Conservation (phyloP, 2,329 filamentous ascomycete species). For the Clarireedia monteithiana region DNA sequence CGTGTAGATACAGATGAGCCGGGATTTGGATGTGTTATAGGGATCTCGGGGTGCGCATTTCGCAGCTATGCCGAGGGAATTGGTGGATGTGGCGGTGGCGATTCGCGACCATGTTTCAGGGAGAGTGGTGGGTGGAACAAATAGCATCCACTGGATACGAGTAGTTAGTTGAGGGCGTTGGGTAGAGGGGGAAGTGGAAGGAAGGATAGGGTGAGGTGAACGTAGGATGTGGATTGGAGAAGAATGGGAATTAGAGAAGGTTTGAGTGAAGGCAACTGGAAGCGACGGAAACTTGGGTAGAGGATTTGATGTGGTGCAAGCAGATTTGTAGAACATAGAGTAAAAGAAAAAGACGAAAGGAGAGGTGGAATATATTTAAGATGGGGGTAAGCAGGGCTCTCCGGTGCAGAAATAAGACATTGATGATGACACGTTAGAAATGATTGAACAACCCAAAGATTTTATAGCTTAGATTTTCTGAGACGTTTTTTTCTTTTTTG, state of each 20-base stretch:
- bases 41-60: conserved; percentile 57
- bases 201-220: neutral
- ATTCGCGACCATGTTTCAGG: conserved; percentile 51
- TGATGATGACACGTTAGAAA: too few species aligned
- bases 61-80: conserved; percentile 62
- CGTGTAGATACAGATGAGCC: conserved; percentile 73
- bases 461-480: too few species aligned
- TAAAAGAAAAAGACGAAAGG: too few species aligned
- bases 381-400: neutral
- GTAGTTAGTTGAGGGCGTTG: conserved; percentile 39
- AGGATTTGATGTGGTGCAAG: conserved; percentile 21
- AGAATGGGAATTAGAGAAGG: neutral
- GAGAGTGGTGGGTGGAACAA: conserved; percentile 46
- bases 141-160: conserved; percentile 62
- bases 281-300: neutral
- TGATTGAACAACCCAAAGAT: too few species aligned
- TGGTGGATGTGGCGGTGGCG: conserved; percentile 58
- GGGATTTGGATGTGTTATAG: conserved; percentile 31
- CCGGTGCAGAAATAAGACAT: neutral
- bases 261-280: neutral
- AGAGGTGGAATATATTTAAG: too few species aligned
- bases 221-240: neutral
- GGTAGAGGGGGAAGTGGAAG: neutral
- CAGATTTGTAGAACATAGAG: too few species aligned
- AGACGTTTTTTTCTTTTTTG: too few species aligned